Conservation (phyloP, 495 filamentous ascomycete genomes). For the Terfezia claveryi region DNA sequence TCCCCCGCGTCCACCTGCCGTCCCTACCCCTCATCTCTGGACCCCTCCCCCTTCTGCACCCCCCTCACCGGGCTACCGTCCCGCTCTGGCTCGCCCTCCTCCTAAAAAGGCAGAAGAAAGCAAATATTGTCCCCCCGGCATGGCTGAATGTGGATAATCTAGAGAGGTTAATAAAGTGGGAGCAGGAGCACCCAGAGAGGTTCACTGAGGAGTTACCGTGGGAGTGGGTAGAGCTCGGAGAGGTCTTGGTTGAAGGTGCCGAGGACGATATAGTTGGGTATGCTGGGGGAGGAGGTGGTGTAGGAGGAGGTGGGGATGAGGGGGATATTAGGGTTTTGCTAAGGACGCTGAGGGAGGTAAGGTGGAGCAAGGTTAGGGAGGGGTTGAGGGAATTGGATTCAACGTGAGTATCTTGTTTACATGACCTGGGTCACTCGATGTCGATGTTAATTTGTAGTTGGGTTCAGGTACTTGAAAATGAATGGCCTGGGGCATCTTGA, state of each 20-base stretch:
- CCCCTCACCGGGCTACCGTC: constrained; percentile 56
- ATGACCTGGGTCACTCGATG: too few species aligned
- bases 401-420: constrained; percentile 12
- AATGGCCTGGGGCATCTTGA: constrained; percentile 83
- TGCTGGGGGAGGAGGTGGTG: constrained; percentile 28
- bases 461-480: constrained; percentile 25
- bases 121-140: constrained; percentile 74
- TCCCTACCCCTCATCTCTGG: constrained; percentile 64
- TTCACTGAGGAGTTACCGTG: constrained; percentile 76
- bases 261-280: constrained; percentile 63
- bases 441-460: too few species aligned
- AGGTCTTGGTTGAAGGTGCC: constrained; percentile 63
- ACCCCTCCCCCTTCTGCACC: constrained; percentile 46
- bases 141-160: constrained; percentile 67
- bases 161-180: constrained; percentile 48
- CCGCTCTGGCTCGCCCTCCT: constrained; percentile 96
- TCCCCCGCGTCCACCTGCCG: constrained; percentile 79
- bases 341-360: constrained; percentile 65
- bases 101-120: constrained; percentile 81
- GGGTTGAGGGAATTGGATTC: constrained; percentile 49
- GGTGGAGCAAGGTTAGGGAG: constrained; percentile 69
- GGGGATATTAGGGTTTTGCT: constrained; percentile 39
- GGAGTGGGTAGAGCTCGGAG: constrained; percentile 78
- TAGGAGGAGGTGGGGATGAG: constrained; percentile 31
- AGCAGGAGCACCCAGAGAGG: constrained; percentile 41